These are phyloP conservation scores for Eucommia ulmoides DNA, from an alignment of 257 asterid species.

Conservation along the genomic window DNA sequence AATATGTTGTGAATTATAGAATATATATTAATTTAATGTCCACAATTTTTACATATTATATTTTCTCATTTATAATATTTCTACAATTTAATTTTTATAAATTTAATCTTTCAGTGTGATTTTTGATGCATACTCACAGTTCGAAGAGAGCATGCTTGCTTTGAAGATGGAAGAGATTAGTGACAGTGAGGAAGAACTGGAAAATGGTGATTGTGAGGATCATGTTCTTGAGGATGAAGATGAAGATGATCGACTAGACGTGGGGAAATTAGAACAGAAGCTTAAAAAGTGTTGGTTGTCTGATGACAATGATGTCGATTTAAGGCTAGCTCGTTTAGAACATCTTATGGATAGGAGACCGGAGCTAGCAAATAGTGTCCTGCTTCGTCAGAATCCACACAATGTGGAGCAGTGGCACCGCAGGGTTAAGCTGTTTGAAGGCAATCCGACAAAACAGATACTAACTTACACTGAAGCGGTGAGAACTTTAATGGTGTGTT, in stretches of 20 bases:
- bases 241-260: slow-evolving; percentile 42
- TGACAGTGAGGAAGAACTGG: slow-evolving; percentile 50
- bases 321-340: slow-evolving; percentile 86
- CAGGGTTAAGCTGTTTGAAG: slow-evolving; percentile 83
- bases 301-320: slow-evolving; percentile 81
- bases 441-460: slow-evolving; percentile 76
- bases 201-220: slow-evolving; percentile 17
- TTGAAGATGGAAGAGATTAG: slow-evolving; percentile 63
- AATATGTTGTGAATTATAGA: too few relatives aligned
- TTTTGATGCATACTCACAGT: slow-evolving; percentile 82
- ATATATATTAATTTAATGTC: too few relatives aligned
- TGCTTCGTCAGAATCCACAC: slow-evolving; percentile 91
- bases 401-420: slow-evolving; percentile 99
- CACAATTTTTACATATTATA: too few relatives aligned
- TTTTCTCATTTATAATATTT: too few relatives aligned
- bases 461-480: slow-evolving; percentile 94
- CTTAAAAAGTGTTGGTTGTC: slow-evolving; percentile 53
- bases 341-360: slow-evolving; percentile 96
- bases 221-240: slow-evolving; percentile 35
- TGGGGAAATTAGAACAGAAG: slow-evolving; percentile 59
- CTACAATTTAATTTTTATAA: too few relatives aligned
- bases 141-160: slow-evolving; percentile 87
- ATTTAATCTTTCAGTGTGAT: slow-evolving; percentile 79
- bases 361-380: slow-evolving; percentile 93
- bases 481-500: slow-evolving; percentile 85